Conservation (phyloP, 352 stramenopile genomes). For the Phytophthora lateralis region DNA sequence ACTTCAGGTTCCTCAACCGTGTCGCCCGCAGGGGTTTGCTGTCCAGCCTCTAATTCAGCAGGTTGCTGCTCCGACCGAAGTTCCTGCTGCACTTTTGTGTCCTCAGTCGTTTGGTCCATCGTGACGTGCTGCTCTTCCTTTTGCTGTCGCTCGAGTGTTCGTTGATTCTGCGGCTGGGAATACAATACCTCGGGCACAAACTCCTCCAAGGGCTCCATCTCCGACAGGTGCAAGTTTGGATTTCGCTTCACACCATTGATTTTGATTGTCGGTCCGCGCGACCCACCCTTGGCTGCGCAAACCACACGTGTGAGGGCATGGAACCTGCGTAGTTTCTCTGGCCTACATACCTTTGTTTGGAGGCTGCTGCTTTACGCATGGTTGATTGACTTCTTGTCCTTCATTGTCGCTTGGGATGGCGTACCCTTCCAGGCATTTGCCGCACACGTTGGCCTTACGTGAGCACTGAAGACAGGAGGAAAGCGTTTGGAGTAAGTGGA, state of each 20-base stretch:
- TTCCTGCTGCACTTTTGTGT: neutral
- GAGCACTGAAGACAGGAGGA: constrained; percentile 42
- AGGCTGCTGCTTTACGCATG: constrained; percentile 34
- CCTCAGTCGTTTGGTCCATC: neutral
- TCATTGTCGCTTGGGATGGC: constrained; percentile 9
- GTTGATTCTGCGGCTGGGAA: neutral
- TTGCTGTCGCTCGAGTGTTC: constrained; percentile 2
- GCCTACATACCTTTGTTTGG: constrained; percentile 19
- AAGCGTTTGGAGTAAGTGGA: neutral
- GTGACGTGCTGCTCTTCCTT: constrained; percentile 1
- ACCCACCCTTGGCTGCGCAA: constrained; percentile 5
- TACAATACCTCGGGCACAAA: neutral
- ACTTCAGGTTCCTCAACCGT: neutral
- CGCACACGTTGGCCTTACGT: constrained; percentile 58
- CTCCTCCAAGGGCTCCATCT: constrained; percentile 9
- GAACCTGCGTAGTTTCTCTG: neutral
- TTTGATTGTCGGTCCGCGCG: constrained; percentile 48
- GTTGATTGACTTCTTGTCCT: constrained; percentile 30
- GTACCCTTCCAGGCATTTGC: constrained; percentile 72
- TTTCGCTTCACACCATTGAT: constrained; percentile 77
- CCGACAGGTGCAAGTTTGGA: constrained; percentile 32
- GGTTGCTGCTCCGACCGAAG: neutral
- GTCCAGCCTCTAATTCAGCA: neutral
- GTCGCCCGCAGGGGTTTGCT: neutral
- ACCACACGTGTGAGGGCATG: neutral